These are phyloP conservation scores for Gigaspora rosea DNA, from an alignment of 192 early-diverging fungal genomes.

Conservation along the genomic window DNA sequence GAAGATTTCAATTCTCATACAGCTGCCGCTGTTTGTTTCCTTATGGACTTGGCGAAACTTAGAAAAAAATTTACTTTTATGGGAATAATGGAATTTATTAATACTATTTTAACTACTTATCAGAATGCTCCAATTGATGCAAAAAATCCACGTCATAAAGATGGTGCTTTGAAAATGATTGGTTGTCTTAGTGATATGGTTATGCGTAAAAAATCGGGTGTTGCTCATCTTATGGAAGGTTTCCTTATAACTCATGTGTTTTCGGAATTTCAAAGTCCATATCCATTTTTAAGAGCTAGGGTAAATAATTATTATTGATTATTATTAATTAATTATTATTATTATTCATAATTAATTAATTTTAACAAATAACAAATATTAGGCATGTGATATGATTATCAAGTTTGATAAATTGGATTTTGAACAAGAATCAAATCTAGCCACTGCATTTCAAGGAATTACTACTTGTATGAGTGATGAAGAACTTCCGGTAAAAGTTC, in stretches of 20 bases:
- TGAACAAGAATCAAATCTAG: constrained; percentile 55
- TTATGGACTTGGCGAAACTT: constrained; percentile 76
- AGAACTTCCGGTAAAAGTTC: constrained; percentile 87
- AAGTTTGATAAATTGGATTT: constrained; percentile 66
- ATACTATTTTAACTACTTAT: constrained; percentile 72
- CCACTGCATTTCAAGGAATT: constrained; percentile 50
- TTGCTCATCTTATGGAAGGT: constrained; percentile 75
- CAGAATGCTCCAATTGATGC: constrained; percentile 63
- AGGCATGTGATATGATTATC: constrained; percentile 55
- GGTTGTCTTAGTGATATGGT: constrained; percentile 68
- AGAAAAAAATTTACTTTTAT: constrained; percentile 79
- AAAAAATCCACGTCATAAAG: constrained; percentile 79
- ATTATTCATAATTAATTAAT: neutral
- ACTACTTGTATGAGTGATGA: constrained; percentile 70
- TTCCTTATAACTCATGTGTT: constrained; percentile 87
- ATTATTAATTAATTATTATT: constrained; percentile 22
- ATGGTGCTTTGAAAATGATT: constrained; percentile 92
- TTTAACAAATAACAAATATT: neutral
- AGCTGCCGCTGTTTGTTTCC: constrained; percentile 72
- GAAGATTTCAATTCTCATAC: constrained; percentile 84
- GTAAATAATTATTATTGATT: constrained; percentile 58
- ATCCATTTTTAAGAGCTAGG: constrained; percentile 80
- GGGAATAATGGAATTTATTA: constrained; percentile 78
- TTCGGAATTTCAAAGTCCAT: constrained; percentile 85
- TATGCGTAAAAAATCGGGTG: constrained; percentile 57